Conservation (phyloP, 2,329 filamentous ascomycete genomes). For the Alternaria brassicae region DNA sequence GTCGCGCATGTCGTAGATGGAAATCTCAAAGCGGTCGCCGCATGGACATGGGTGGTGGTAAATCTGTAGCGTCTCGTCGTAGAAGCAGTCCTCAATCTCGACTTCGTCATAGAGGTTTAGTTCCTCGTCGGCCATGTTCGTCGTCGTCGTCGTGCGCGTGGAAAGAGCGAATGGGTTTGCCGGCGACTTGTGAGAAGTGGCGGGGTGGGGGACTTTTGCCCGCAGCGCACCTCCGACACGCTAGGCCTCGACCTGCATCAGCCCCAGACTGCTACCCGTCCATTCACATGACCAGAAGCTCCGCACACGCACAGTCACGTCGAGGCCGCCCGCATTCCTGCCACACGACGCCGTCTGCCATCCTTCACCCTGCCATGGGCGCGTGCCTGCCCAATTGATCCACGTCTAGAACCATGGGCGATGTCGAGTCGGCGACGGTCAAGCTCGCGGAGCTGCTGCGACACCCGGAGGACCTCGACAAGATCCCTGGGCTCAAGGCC, state of each 20-base stretch:
- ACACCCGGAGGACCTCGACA: slow-evolving; percentile 96
- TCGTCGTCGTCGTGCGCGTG: slow-evolving; percentile 1
- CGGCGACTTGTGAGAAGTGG: slow-evolving; percentile 6
- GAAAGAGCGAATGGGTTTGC: slow-evolving; percentile 5
- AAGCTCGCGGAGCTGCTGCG: slow-evolving; percentile 93
- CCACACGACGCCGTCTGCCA: slow-evolving; percentile 5
- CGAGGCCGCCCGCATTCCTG: neutral
- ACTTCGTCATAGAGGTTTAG: slow-evolving; percentile 90
- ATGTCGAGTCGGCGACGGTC: slow-evolving; percentile 66
- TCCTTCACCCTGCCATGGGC: slow-evolving; percentile 25
- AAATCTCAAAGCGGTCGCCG: slow-evolving; percentile 94
- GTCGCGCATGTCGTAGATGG: slow-evolving; percentile 81
- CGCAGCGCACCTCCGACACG: slow-evolving; percentile 19
- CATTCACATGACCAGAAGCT: slow-evolving; percentile 11
- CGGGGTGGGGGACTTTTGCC: slow-evolving; percentile 18
- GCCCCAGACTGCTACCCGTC: slow-evolving; percentile 2
- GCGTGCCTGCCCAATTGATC: slow-evolving; percentile 15
- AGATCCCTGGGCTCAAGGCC: slow-evolving; percentile 85
- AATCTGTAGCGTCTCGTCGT: slow-evolving; percentile 89
- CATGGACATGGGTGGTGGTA: slow-evolving; percentile 98
- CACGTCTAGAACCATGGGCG: slow-evolving; percentile 61
- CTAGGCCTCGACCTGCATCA: slow-evolving; percentile 10
- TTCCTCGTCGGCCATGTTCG: slow-evolving; percentile 48
- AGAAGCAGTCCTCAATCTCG: slow-evolving; percentile 93
- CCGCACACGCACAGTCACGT: slow-evolving; percentile 7